Evolutionary conservation across 441 rosid genomes (phyloP).

Genomic region (Gossypium gossypioides): DNA sequence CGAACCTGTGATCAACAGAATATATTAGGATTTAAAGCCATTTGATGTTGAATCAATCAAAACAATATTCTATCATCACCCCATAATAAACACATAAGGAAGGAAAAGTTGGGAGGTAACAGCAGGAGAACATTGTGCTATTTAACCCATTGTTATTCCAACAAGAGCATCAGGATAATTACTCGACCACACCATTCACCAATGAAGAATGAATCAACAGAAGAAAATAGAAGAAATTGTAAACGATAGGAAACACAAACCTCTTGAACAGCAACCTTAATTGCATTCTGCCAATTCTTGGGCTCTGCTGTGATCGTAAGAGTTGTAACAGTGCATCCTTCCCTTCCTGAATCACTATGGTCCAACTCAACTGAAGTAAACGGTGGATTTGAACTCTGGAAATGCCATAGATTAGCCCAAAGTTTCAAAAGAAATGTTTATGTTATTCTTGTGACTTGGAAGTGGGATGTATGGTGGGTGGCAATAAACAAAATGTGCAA

Average conservation of each 20-base stretch:
- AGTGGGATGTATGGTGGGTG: background rate
- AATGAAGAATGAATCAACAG: background rate
- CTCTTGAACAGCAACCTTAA: constrained; percentile 96
- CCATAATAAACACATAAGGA: constrained; percentile 2
- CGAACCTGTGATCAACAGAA: constrained; percentile 57
- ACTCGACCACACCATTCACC: constrained; percentile 7
- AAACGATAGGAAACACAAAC: constrained; percentile 34
- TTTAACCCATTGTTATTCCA: background rate
- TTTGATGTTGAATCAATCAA: background rate
- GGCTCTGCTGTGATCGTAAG: constrained; percentile 98
- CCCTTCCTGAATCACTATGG: constrained; percentile 99
- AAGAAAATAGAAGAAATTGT: constrained; percentile 7
- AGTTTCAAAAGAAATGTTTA: constrained; percentile 8
- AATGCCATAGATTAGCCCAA: constrained; percentile 27
- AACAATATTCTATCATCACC: background rate
- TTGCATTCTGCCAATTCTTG: constrained; percentile 90
- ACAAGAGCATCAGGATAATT: background rate
- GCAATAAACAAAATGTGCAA: background rate
- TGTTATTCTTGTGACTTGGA: background rate
- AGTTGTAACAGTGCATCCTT: constrained; percentile 98
- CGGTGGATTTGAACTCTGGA: constrained; percentile 99
- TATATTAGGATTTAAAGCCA: constrained; percentile 17
- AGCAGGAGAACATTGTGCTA: background rate
- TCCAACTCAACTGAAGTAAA: constrained; percentile 97
- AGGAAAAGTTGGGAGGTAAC: constrained; percentile 1